Percentiles rank a stretch among this genome's conserved stretches.
Conservation (phyloP, 805 yeast genomes). For the Candida khao-thaluensis region DNA sequence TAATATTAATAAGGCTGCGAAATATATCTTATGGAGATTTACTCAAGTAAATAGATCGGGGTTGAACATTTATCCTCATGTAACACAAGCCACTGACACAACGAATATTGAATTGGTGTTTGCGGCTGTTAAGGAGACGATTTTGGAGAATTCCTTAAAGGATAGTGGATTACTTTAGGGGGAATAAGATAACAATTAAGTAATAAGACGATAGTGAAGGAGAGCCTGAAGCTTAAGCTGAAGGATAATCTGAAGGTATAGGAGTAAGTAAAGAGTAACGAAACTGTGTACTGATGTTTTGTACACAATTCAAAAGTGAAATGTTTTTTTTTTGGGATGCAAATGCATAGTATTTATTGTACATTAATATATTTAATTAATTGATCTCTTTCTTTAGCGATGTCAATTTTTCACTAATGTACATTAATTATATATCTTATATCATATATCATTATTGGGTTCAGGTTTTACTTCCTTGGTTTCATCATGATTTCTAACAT, state of each 20-base stretch:
- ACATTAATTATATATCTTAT: conserved; percentile 14
- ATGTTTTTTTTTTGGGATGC: not conserved
- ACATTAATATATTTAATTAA: conserved; percentile 6
- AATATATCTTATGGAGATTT: conserved; percentile 87
- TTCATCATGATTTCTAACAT: conserved; percentile 24
- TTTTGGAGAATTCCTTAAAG: conserved; percentile 70
- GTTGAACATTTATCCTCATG: conserved; percentile 80
- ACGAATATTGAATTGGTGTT: conserved; percentile 82
- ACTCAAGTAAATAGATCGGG: conserved; percentile 81
- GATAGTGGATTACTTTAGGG: conserved; percentile 64
- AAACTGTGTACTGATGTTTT: not conserved
- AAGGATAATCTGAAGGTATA: too few relatives aligned
- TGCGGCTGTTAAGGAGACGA: conserved; percentile 80
- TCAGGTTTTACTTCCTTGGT: not conserved
- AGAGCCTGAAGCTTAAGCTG: too few relatives aligned
- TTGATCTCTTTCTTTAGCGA: too few relatives aligned
- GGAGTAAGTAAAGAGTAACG: too few relatives aligned
- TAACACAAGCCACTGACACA: conserved; percentile 93
- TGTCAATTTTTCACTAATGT: conserved; percentile 7
- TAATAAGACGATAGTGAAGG: too few relatives aligned
- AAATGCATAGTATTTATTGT: conserved; percentile 7
- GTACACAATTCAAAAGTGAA: not conserved
- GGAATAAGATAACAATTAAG: too few relatives aligned
- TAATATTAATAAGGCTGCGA: conserved; percentile 86
- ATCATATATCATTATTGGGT: conserved; percentile 3